Percentiles rank a stretch among this genome's conserved stretches.
Conservation (phyloP, 352 stramenopile species). For the Aphanomyces astaci region DNA sequence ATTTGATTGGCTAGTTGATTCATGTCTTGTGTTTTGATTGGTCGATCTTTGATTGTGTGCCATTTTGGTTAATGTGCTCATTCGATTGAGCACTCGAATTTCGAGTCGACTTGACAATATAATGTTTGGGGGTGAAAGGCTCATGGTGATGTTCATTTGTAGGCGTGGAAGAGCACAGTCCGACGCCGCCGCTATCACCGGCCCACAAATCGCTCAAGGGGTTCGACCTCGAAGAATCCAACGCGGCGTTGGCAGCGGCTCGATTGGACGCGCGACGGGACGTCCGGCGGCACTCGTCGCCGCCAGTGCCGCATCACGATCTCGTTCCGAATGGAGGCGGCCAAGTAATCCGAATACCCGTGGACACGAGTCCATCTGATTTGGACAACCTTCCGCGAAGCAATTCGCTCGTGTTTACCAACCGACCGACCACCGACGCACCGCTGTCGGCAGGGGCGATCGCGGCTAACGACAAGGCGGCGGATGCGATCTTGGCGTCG, state of each 20-base stretch:
- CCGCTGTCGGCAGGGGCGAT: slow-evolving; percentile 5
- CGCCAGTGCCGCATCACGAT: background rate
- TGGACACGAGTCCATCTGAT: background rate
- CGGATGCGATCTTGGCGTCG: background rate
- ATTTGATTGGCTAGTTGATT: too few species aligned
- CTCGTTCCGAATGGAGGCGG: background rate
- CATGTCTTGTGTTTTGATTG: too few species aligned
- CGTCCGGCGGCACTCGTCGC: background rate
- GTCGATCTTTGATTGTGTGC: too few species aligned
- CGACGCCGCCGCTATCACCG: background rate
- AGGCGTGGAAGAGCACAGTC: background rate
- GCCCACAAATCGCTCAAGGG: background rate
- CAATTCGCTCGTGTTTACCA: slow-evolving; percentile 13
- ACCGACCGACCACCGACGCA: slow-evolving; percentile 2
- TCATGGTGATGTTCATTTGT: background rate
- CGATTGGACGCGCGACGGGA: background rate
- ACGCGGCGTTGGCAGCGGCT: background rate
- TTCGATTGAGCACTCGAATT: too few species aligned
- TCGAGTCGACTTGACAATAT: too few species aligned
- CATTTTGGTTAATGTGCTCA: too few species aligned
- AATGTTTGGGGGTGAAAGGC: too few species aligned
- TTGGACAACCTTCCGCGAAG: background rate
- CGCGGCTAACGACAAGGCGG: background rate
- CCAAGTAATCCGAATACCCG: background rate
- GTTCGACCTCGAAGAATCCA: background rate